Evolutionary conservation across 495 filamentous ascomycete species (phyloP).

Genomic region (Glonium stellatum): DNA sequence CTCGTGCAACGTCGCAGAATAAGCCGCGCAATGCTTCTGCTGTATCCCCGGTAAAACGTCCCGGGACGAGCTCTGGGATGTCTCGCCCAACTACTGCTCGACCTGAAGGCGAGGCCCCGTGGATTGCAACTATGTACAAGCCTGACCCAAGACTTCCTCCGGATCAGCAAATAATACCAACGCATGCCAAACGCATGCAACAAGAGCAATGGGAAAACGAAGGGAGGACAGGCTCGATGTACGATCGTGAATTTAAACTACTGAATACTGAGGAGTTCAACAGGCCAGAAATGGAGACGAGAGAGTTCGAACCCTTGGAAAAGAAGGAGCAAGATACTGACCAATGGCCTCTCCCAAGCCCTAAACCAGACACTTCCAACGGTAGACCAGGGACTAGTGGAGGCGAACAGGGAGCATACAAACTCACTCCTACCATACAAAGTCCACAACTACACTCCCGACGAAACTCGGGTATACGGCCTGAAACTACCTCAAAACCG

Average conservation of each 20-base stretch:
- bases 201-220: constrained; percentile 95
- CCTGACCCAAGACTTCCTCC: constrained; percentile 91
- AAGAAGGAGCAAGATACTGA: constrained; percentile 5
- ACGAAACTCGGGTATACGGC: constrained; percentile 5
- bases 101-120: constrained; percentile 91
- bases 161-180: constrained; percentile 91
- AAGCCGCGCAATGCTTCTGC: constrained; percentile 37
- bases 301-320: constrained; percentile 3
- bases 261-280: constrained; percentile 46
- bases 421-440: constrained; percentile 34
- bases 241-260: constrained; percentile 76
- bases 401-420: constrained; percentile 34
- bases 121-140: constrained; percentile 91
- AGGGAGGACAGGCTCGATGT: constrained; percentile 70
- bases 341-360: constrained; percentile 28
- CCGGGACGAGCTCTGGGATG: constrained; percentile 52
- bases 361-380: constrained; percentile 17
- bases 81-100: constrained; percentile 54
- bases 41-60: constrained; percentile 44
- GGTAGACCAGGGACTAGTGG: constrained; percentile 33
- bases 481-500: constrained; percentile 9
- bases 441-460: constrained; percentile 23
- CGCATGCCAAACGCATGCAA: constrained; percentile 81
- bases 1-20: constrained; percentile 19
- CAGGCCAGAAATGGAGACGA: constrained; percentile 8